Percentiles rank a stretch among this genome's conserved stretches.
Conservation (phyloP, 495 filamentous ascomycete species). For the Echria macrotheca region DNA sequence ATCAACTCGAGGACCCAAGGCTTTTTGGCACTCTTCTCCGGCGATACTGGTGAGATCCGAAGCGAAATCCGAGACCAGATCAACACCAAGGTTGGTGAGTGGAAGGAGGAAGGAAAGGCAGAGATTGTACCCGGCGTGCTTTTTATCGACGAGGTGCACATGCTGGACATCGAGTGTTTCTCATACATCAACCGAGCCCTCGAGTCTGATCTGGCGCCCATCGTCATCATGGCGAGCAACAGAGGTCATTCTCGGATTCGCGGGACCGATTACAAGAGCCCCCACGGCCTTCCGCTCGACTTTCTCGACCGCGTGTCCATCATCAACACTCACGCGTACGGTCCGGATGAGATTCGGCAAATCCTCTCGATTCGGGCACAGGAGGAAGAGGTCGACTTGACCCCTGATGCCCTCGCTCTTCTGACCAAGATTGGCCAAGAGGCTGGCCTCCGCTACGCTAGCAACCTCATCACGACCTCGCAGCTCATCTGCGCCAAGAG, state of each 20-base stretch:
- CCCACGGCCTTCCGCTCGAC: slow-evolving; percentile 90
- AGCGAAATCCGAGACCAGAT: slow-evolving; percentile 98
- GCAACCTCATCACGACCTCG: slow-evolving; percentile 92
- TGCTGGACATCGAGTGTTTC: slow-evolving; percentile 99
- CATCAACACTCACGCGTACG: slow-evolving; percentile 91
- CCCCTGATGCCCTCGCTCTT: slow-evolving; percentile 80
- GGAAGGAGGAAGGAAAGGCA: slow-evolving; percentile 98
- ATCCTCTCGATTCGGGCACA: slow-evolving; percentile 87
- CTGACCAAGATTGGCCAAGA: slow-evolving; percentile 94
- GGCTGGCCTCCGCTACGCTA: slow-evolving; percentile 84
- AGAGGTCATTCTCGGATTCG: slow-evolving; percentile 86
- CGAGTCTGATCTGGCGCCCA: slow-evolving; percentile 87
- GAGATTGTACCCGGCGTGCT: slow-evolving; percentile 96
- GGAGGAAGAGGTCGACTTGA: slow-evolving; percentile 91
- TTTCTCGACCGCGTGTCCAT: slow-evolving; percentile 96
- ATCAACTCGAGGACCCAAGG: slow-evolving; percentile 98
- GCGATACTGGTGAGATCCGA: slow-evolving; percentile 96
- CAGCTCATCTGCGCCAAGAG: slow-evolving; percentile 75
- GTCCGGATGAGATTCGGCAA: slow-evolving; percentile 75
- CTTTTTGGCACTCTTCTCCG: slow-evolving; percentile 92
- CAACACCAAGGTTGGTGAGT: slow-evolving; percentile 95
- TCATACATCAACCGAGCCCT: slow-evolving; percentile 96
- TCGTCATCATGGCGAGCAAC: slow-evolving; percentile 99
- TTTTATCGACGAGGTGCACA: slow-evolving; percentile 99
- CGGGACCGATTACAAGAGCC: slow-evolving; percentile 84